These are phyloP conservation scores for Geranium incanum DNA, from an alignment of 441 rosid species.

Conservation along the genomic window DNA sequence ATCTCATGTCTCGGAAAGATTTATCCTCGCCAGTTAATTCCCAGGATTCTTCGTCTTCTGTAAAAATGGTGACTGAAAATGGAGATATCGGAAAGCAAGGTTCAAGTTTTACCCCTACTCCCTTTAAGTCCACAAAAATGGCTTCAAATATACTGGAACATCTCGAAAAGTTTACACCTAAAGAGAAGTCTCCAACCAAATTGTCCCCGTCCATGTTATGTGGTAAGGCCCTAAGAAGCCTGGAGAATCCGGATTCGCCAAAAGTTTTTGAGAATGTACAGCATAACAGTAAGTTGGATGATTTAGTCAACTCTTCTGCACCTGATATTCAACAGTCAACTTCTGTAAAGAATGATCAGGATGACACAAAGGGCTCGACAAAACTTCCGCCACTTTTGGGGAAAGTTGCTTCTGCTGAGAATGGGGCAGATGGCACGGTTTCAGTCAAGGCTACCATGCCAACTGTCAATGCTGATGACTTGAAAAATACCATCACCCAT, in stretches of 20 bases:
- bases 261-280: conserved; percentile 41
- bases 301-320: conserved; percentile 13
- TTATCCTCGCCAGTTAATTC: conserved; percentile 38
- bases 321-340: conserved; percentile 27
- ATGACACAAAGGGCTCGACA: conserved; percentile 38
- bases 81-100: conserved; percentile 32
- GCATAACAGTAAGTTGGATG: conserved; percentile 29
- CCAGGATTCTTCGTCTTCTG: conserved; percentile 24
- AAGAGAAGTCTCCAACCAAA: conserved; percentile 66
- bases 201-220: conserved; percentile 67
- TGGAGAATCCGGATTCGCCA: conserved; percentile 56
- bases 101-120: conserved; percentile 42
- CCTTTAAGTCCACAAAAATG: conserved; percentile 68
- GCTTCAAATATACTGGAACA: conserved; percentile 77
- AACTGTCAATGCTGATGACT: conserved; percentile 25
- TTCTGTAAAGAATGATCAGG: conserved; percentile 33
- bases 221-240: conserved; percentile 76
- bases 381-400: conserved; percentile 24
- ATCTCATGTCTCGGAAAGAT: conserved; percentile 42
- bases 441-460: conserved; percentile 27
- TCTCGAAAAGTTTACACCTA: conserved; percentile 57
- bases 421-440: conserved; percentile 28
- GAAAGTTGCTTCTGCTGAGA: conserved; percentile 29
- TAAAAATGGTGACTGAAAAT: conserved; percentile 32
- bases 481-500: conserved; percentile 26